A percentile compares a stretch with the other conserved stretches of the same genome.
These are phyloP conservation scores for Chalaropsis thielavioides DNA, from an alignment of 2,329 filamentous ascomycete species.

Conservation along the genomic window DNA sequence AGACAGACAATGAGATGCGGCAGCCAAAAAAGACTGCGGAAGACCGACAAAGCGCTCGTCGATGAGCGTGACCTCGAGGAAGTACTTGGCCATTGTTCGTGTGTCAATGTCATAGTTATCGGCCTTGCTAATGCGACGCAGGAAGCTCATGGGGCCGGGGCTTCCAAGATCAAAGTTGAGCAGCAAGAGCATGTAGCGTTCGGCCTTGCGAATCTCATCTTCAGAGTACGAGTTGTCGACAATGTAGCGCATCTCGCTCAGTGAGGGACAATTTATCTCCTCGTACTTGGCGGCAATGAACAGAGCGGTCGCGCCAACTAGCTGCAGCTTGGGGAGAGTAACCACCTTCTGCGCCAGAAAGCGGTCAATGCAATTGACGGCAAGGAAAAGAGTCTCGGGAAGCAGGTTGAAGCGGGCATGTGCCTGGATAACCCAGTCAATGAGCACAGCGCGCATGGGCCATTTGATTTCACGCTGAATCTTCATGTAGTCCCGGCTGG, in stretches of 20 bases:
- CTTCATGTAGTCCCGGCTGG: slow-evolving; percentile 91
- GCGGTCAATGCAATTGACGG: slow-evolving; percentile 92
- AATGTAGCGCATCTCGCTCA: slow-evolving; percentile 96
- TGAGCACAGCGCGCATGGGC: slow-evolving; percentile 94
- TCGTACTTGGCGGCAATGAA: slow-evolving; percentile 97
- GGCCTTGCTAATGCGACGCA: slow-evolving; percentile 92
- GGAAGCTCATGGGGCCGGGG: slow-evolving; percentile 98
- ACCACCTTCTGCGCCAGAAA: slow-evolving; percentile 92
- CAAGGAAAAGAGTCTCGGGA: slow-evolving; percentile 87
- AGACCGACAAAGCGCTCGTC: slow-evolving; percentile 92
- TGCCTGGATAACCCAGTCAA: slow-evolving; percentile 97
- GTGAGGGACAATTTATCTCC: slow-evolving; percentile 93
- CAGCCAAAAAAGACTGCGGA: slow-evolving; percentile 78
- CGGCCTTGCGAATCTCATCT: slow-evolving; percentile 91
- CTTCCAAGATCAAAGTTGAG: slow-evolving; percentile 89
- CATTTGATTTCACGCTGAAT: slow-evolving; percentile 94
- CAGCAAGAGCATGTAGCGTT: slow-evolving; percentile 96
- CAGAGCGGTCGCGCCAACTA: slow-evolving; percentile 89
- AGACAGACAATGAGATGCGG: slow-evolving; percentile 82
- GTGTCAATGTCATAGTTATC: slow-evolving; percentile 96
- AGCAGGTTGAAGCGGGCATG: slow-evolving; percentile 82
- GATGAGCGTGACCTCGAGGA: slow-evolving; percentile 92
- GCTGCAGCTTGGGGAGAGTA: slow-evolving; percentile 83
- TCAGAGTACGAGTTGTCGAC: slow-evolving; percentile 79
- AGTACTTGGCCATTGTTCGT: slow-evolving; percentile 91